phyloP scores from a whole-genome alignment of 2,329 filamentous ascomycete genomes.

The Exophiala lecanii-corni region DNA sequence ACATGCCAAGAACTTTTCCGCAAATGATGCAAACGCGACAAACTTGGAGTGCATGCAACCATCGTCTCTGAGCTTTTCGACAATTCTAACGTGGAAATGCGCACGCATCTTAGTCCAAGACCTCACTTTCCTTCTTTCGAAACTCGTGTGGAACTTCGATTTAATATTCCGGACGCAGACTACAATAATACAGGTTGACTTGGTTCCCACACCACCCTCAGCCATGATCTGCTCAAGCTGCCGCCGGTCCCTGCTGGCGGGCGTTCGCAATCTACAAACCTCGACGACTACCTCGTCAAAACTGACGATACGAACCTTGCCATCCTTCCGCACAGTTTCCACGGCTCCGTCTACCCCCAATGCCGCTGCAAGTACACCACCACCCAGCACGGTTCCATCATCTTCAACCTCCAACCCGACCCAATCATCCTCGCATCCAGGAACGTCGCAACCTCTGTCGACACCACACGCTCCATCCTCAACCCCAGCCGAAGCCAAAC shows the following conservation, averaged over 20 bases:
- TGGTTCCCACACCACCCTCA: not conserved
- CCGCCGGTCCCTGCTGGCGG: constrained; percentile 17
- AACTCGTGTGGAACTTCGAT: not conserved
- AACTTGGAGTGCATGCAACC: not conserved
- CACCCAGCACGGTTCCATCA: constrained; percentile 12
- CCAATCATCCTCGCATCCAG: constrained; percentile 35
- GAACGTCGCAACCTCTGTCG: constrained; percentile 39
- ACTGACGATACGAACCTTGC: not conserved
- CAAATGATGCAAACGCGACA: not conserved
- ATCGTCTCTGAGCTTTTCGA: not conserved
- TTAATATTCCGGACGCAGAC: no score
- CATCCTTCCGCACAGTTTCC: constrained; percentile 10
- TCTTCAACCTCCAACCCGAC: constrained; percentile 12
- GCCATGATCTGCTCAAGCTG: constrained; percentile 26
- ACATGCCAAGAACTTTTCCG: no score
- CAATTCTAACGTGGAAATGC: not conserved
- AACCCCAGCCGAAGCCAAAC: constrained; percentile 15
- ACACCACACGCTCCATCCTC: constrained; percentile 23
- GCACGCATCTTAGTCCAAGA: not conserved
- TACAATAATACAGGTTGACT: no score
- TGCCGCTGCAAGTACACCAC: constrained; percentile 19
- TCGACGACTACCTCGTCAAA: not conserved
- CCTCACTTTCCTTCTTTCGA: not conserved
- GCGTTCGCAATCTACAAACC: constrained; percentile 7
- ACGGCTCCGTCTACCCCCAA: constrained; percentile 19